phyloP scores from a whole-genome alignment of 2,329 filamentous ascomycete species.

The Apiospora saccharicola region DNA sequence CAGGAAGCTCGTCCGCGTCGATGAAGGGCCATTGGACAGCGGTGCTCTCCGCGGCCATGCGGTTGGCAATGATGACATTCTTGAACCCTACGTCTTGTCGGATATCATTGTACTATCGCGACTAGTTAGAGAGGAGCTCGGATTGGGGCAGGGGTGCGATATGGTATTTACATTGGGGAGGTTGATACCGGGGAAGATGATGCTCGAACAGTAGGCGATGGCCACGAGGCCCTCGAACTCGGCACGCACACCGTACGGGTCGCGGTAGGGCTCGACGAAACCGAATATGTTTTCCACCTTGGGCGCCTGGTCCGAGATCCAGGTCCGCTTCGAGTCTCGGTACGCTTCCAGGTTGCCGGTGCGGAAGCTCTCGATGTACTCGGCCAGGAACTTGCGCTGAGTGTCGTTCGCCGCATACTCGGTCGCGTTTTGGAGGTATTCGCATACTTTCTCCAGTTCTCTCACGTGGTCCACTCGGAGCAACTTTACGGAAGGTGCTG shows the following conservation, averaged over 20 bases:
- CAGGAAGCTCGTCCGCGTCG: conserved; percentile 62
- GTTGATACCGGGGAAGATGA: conserved; percentile 52
- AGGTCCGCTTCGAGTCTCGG: conserved; percentile 61
- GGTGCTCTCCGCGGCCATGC: conserved; percentile 60
- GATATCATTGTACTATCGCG: conserved; percentile 59
- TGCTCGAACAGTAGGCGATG: conserved; percentile 58
- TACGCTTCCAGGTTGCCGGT: conserved; percentile 63
- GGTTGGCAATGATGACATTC: conserved; percentile 68
- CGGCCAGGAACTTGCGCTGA: conserved; percentile 58
- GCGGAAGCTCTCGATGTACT: conserved; percentile 63
- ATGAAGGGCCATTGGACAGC: conserved; percentile 61
- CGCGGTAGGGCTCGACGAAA: conserved; percentile 70
- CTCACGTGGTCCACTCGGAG: neutral
- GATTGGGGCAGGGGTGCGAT: neutral
- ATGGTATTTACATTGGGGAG: conserved; percentile 47
- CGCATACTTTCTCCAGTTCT: neutral
- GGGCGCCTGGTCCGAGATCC: conserved; percentile 66
- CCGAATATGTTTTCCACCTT: conserved; percentile 66
- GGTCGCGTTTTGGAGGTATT: conserved; percentile 46
- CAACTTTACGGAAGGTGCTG: neutral
- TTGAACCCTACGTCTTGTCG: conserved; percentile 69
- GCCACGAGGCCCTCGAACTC: conserved; percentile 68
- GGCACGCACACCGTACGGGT: conserved; percentile 64
- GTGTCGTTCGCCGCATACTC: conserved; percentile 58
- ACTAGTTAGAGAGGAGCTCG: conserved; percentile 22